These are phyloP conservation scores for Alternaria atra DNA, from an alignment of 2,329 filamentous ascomycete genomes.

Conservation along the genomic window DNA sequence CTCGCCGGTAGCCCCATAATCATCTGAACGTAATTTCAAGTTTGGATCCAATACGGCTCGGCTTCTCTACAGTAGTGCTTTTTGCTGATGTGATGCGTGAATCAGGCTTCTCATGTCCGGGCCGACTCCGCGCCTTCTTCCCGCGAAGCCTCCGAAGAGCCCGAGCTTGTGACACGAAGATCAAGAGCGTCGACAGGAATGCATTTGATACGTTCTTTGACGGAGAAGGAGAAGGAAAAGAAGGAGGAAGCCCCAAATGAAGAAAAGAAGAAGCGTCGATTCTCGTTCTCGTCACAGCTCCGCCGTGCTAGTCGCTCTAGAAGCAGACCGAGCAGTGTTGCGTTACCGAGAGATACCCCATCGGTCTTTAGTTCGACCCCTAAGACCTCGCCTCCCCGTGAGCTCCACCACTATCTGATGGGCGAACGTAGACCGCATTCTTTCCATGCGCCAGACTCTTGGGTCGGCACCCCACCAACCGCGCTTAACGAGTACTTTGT, in stretches of 20 bases:
- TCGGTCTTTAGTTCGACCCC: conserved; percentile 25
- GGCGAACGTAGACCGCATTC: conserved; percentile 37
- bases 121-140: conserved; percentile 40
- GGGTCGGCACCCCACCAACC: conserved; percentile 27
- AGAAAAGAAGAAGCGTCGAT: conserved; percentile 40
- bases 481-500: conserved; percentile 20
- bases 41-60: conserved; percentile 4
- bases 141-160: conserved; percentile 43
- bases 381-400: conserved; percentile 34
- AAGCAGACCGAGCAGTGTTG: conserved; percentile 42
- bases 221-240: conserved; percentile 22
- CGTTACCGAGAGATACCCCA: conserved; percentile 28
- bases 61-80: conserved; percentile 23
- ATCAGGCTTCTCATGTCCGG: conserved; percentile 37
- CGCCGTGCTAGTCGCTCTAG: conserved; percentile 45
- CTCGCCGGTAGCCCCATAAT: conserved; percentile 38
- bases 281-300: conserved; percentile 47
- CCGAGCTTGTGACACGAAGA: conserved; percentile 33
- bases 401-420: conserved; percentile 28
- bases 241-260: conserved; percentile 25
- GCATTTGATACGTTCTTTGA: conserved; percentile 12
- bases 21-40: conserved; percentile 40
- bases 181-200: conserved; percentile 23
- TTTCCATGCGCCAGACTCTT: conserved; percentile 42
- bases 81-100: conserved; percentile 51